Evolutionary conservation across 768 basidiomycete genomes (phyloP).

Genomic region (Boletus edulis): DNA sequence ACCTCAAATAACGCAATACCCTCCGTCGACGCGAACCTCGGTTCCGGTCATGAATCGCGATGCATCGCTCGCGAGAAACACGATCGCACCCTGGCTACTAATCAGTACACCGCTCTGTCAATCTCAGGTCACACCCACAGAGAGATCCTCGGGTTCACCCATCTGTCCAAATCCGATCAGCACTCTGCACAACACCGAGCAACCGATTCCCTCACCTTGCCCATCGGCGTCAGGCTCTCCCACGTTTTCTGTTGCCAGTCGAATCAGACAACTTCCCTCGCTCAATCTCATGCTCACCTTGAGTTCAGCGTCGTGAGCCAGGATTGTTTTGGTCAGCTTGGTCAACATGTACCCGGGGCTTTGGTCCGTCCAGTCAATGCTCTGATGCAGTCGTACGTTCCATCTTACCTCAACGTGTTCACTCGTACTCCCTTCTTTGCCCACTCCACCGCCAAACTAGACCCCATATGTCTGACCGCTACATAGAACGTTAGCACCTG

Average conservation of each 20-base stretch:
- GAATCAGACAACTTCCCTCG: background rate
- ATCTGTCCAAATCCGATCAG: slow-evolving; percentile 46
- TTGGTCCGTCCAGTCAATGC: slow-evolving; percentile 3
- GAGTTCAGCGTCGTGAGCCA: slow-evolving; percentile 71
- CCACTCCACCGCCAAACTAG: slow-evolving; percentile 94
- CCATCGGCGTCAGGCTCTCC: slow-evolving; percentile 85
- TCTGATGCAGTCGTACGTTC: background rate
- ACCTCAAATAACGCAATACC: slow-evolving; percentile 67
- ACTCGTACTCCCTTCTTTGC: slow-evolving; percentile 86
- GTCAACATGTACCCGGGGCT: slow-evolving; percentile 96
- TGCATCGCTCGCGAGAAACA: slow-evolving; percentile 89
- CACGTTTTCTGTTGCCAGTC: slow-evolving; percentile 61
- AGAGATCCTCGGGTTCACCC: slow-evolving; percentile 90
- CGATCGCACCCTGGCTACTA: slow-evolving; percentile 67
- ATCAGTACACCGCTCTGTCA: background rate
- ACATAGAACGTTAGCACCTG: slow-evolving; percentile 8
- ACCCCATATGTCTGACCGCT: slow-evolving; percentile 94
- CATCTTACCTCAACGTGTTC: slow-evolving; percentile 65
- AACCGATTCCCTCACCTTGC: slow-evolving; percentile 49
- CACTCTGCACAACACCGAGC: slow-evolving; percentile 9
- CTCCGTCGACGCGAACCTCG: slow-evolving; percentile 85
- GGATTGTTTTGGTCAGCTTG: slow-evolving; percentile 79
- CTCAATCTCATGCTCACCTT: slow-evolving; percentile 46
- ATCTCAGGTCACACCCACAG: slow-evolving; percentile 43
- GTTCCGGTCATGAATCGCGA: slow-evolving; percentile 88